phyloP scores from a whole-genome alignment of 352 stramenopile species.

The Pythium vanterpoolii region DNA sequence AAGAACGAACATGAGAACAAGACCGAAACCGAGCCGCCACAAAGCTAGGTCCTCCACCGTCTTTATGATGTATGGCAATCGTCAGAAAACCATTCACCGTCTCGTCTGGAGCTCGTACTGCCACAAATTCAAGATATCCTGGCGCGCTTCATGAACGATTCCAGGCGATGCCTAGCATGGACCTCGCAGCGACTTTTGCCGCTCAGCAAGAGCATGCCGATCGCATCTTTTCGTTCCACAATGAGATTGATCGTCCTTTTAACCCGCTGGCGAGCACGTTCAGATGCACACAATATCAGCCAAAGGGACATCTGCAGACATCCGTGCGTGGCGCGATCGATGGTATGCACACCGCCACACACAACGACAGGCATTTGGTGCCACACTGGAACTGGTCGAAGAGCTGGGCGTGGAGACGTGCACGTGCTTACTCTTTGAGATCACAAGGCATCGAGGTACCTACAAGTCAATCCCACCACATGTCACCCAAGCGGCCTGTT shows the following conservation, averaged over 20 bases:
- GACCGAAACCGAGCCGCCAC: not conserved
- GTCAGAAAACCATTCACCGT: not conserved
- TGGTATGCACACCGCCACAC: not conserved
- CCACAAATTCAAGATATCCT: not conserved
- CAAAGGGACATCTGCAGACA: not conserved
- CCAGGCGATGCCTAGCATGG: not conserved
- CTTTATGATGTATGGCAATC: not conserved
- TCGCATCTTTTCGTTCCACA: slow-evolving; percentile 5
- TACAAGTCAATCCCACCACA: not conserved
- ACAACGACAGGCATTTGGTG: not conserved
- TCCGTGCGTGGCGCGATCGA: not conserved
- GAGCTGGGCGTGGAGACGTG: not conserved
- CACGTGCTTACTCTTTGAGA: slow-evolving; percentile 14
- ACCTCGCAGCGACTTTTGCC: not conserved
- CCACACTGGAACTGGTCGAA: not conserved
- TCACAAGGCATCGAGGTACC: not conserved
- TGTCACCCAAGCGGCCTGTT: not conserved
- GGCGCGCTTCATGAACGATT: not conserved
- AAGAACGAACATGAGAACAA: not conserved
- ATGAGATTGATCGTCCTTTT: slow-evolving; percentile 1
- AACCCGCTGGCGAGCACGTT: not conserved
- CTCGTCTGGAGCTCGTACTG: not conserved
- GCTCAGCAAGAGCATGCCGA: not conserved
- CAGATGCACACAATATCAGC: not conserved
- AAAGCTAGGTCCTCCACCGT: not conserved